Percentiles rank a stretch among this genome's conserved stretches.
Evolutionary conservation across 495 filamentous ascomycete species (phyloP).

Genomic region (Margaritispora aquatica): DNA sequence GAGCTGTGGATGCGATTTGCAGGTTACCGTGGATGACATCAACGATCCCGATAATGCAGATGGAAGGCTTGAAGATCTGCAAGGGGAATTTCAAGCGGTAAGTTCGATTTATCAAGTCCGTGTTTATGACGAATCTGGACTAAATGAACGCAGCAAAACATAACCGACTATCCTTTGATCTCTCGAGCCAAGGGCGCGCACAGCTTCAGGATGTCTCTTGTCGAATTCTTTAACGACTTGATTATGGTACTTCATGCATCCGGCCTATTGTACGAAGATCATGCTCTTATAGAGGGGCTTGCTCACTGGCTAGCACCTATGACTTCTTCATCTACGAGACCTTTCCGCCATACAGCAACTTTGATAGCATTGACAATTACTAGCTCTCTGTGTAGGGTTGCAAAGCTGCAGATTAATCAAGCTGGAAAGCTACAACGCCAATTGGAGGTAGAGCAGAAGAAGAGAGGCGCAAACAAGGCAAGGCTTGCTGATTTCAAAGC

Average conservation of each 20-base stretch:
- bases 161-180: constrained; percentile 89
- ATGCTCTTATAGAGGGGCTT: constrained; percentile 73
- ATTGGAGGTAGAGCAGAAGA: constrained; percentile 73
- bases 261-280: constrained; percentile 67
- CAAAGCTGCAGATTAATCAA: constrained; percentile 55
- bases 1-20: constrained; percentile 70
- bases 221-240: constrained; percentile 69
- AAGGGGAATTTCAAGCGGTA: constrained; percentile 71
- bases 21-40: constrained; percentile 71
- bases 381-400: constrained; percentile 59
- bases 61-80: constrained; percentile 63
- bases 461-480: constrained; percentile 68
- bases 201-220: constrained; percentile 68
- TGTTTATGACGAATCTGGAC: constrained; percentile 21
- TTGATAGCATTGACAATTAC: constrained; percentile 71
- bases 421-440: constrained; percentile 71
- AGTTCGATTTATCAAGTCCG: constrained; percentile 15
- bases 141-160: constrained; percentile 46
- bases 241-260: constrained; percentile 69
- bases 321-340: constrained; percentile 74
- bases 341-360: constrained; percentile 90
- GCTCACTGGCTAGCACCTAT: constrained; percentile 79
- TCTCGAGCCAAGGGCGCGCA: constrained; percentile 65
- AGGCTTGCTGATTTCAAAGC: constrained; percentile 60
- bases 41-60: constrained; percentile 77